Base-by-base conservation (phyloP, 2,329 filamentous ascomycete genomes). In the Alternaria longipes region DNA sequence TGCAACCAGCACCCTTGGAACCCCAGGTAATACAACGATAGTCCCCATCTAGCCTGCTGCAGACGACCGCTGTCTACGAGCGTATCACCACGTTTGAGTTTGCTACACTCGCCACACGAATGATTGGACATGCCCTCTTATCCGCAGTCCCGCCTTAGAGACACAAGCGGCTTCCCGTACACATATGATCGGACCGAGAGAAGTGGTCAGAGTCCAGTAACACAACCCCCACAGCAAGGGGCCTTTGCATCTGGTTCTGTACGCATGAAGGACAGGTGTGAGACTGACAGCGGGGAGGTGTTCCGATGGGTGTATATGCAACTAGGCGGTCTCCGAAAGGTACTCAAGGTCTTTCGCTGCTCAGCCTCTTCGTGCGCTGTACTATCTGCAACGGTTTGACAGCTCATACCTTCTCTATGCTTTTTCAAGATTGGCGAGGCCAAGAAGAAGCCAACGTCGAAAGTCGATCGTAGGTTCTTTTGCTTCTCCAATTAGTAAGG, bases 251-350 rank as follows among this genome's bases (percentile, higher is more conserved):
- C 8, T 57, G 52, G 41, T 16, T 38, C 30, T 54, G 51, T 30
- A 34, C 41, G 45, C 32, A 55, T 8, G 26, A 41, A 54, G 60
- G 53, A 58, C 52, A 47, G 52, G 45, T 26, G 40, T 59, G 53
- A 62, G 36, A 62, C 60, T 66, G 63, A 62, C 61, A 66, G 65
- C 54, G 61, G 57, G 57, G 51, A 38, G 53, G 54, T 57, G 52
- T 64, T 47, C 56, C 56, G 41, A 56, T 53, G n/a, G 38, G 59
- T 56, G 52, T 59, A 40, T 30, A 60, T 58, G 54, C 59, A 60
- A 56, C 34, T 49, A 40, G 3, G 34, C 42, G 26, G 47, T 20
- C 53, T 56, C 54, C 47, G 53, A 50, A 34, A 38, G 47, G 45
- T n/a, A 32, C 55, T 28, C 47, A 60, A 30, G 28, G 14, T 36